Percentiles rank a stretch among this genome's conserved stretches.
Conservation (phyloP, 2,329 filamentous ascomycete genomes). For the Tolypocladium cylindrosporum region DNA sequence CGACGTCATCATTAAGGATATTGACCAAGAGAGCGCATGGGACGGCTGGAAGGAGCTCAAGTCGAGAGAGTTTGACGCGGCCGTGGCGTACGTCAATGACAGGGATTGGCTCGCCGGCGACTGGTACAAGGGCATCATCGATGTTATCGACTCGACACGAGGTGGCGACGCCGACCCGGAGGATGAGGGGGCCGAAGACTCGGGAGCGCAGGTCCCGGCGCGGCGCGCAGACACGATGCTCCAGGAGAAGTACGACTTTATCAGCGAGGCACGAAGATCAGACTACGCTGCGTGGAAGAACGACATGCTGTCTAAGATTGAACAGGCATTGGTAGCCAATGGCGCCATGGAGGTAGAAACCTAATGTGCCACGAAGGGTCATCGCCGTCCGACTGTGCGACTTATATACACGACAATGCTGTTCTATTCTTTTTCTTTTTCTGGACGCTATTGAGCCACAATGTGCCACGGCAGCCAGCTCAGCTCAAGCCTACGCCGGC, state of each 20-base stretch:
- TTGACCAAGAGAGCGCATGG: slow-evolving; percentile 40
- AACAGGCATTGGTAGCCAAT: slow-evolving; percentile 24
- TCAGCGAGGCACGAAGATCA: slow-evolving; percentile 51
- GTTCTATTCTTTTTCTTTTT: background rate
- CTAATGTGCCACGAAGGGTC: slow-evolving; percentile 1
- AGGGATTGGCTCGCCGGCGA: slow-evolving; percentile 48
- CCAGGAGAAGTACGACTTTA: slow-evolving; percentile 62
- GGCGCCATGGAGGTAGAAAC: slow-evolving; percentile 25
- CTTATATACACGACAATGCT: background rate
- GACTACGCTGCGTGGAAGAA: slow-evolving; percentile 59
- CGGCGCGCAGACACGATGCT: slow-evolving; percentile 60
- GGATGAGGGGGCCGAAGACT: slow-evolving; percentile 20
- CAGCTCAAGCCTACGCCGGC: background rate
- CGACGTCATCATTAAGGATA: slow-evolving; percentile 24
- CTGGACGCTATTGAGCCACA: background rate
- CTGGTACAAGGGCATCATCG: slow-evolving; percentile 52
- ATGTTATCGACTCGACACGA: slow-evolving; percentile 32
- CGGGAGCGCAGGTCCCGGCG: slow-evolving; percentile 25
- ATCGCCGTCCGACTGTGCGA: background rate
- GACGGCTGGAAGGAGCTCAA: slow-evolving; percentile 39
- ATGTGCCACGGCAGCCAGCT: background rate
- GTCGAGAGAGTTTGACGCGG: slow-evolving; percentile 48
- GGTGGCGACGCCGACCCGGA: slow-evolving; percentile 24
- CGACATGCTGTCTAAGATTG: slow-evolving; percentile 45
- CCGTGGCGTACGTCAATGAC: slow-evolving; percentile 48